Conservation (phyloP, 805 yeast species). For the Pichia membranifaciens region DNA sequence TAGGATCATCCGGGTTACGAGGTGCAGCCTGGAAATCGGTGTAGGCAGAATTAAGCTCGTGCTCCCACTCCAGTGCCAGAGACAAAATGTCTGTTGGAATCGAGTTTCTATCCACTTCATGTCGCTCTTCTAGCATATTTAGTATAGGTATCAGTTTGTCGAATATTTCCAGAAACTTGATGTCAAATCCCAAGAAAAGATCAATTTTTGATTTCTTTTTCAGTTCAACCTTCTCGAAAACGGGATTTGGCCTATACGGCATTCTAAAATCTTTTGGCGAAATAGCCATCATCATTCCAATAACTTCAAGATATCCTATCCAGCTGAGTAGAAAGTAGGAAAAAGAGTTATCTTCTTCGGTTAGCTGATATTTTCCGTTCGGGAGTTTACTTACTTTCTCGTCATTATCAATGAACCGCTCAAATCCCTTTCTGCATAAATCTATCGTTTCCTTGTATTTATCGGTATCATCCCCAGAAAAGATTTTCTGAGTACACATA, state of each 20-base stretch:
- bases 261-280: constrained; percentile 7
- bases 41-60: constrained; percentile 3
- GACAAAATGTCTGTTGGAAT: constrained; percentile 6
- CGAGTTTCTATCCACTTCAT: not conserved
- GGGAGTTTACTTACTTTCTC: not conserved
- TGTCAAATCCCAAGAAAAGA: constrained; percentile 58
- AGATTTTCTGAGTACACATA: constrained; percentile 10
- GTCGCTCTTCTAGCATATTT: constrained; percentile 2
- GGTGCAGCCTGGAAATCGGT: constrained; percentile 2
- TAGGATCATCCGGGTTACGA: constrained; percentile 1
- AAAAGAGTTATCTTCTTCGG: constrained; percentile 4
- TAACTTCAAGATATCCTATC: constrained; percentile 13
- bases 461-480: constrained; percentile 5
- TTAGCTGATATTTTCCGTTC: constrained; percentile 8
- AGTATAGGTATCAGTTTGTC: constrained; percentile 9
- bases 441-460: constrained; percentile 9
- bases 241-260: constrained; percentile 7
- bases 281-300: constrained; percentile 11
- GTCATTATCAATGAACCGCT: constrained; percentile 2
- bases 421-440: constrained; percentile 5
- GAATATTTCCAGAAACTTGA: constrained; percentile 43
- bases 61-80: constrained; percentile 11
- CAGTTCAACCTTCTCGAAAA: constrained; percentile 1
- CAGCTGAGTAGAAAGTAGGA: constrained; percentile 7
- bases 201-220: constrained; percentile 37